phyloP scores from a whole-genome alignment of 306 rosid species.

The Fragaria vesca region DNA sequence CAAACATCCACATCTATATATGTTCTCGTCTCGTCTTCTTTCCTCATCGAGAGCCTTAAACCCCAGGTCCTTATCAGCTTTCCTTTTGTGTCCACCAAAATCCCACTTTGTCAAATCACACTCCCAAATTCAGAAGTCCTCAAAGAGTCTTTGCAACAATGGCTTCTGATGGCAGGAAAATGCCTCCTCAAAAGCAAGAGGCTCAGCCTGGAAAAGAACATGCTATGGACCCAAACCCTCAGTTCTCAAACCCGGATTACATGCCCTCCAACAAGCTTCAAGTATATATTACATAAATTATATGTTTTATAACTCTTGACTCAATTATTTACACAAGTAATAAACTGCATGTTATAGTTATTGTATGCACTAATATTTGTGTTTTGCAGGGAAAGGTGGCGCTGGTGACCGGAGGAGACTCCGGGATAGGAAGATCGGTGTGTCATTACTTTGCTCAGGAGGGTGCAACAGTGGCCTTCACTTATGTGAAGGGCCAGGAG shows the following conservation, averaged over 20 bases:
- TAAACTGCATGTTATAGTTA: not conserved
- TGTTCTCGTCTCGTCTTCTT: slow-evolving; percentile 4
- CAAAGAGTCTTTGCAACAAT: slow-evolving; percentile 36
- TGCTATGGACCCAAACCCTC: slow-evolving; percentile 71
- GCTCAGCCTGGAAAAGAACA: slow-evolving; percentile 79
- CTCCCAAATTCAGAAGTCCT: slow-evolving; percentile 4
- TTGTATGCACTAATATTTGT: not conserved
- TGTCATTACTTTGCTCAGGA: slow-evolving; percentile 64
- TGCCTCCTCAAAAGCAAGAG: slow-evolving; percentile 63
- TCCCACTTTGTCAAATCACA: not conserved
- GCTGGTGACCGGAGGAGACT: slow-evolving; percentile 76
- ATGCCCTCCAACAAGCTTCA: slow-evolving; percentile 72
- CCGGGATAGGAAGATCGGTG: slow-evolving; percentile 74
- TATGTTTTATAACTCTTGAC: too few species aligned
- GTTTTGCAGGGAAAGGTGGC: slow-evolving; percentile 70
- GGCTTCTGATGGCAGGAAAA: slow-evolving; percentile 57
- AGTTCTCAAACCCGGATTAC: slow-evolving; percentile 55
- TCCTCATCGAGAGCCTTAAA: slow-evolving; percentile 21
- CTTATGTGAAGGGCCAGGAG: slow-evolving; percentile 66
- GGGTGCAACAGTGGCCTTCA: slow-evolving; percentile 81
- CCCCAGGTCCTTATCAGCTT: slow-evolving; percentile 3
- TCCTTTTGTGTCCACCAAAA: not conserved
- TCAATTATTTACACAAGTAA: too few species aligned
- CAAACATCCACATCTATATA: slow-evolving; percentile 9
- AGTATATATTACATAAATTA: slow-evolving; percentile 19